Evolutionary conservation across 257 asterid species (phyloP), one percentile per base, ranked within the genome.

Genomic region (Solanum megistacrolobum): DNA sequence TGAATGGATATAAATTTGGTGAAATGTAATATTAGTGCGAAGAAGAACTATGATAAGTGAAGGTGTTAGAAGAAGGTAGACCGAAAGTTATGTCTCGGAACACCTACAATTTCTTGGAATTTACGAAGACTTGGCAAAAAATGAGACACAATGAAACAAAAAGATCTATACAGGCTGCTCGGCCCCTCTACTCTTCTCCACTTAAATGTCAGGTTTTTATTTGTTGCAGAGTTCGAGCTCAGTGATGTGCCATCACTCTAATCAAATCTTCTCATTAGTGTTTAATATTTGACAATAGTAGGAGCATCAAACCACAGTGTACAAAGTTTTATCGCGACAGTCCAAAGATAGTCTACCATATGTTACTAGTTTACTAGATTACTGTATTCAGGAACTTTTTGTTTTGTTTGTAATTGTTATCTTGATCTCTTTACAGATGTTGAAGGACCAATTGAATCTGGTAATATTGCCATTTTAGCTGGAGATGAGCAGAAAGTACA

Each of bases 401-500:
- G 41, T 48, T 82, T 48, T 18, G 29, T 29, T 81, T 48, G 85
- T 9, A 48, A 48, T 82, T 46, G 68, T 48, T 48, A 8, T 48
- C 85, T 52, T 27, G 20, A 62, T 82, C 20, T 82, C 43, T 35
- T 48, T 82, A 9, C 68, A 82, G 85, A 82, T 29, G 43, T 29
- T 29, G 69, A 39, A 89, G 93, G 88, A 65, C 83, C 86, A 29
- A 32, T 31, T 34, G 92, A 69, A 29, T 74, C 92, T 18, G 93
- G 90, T 73, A 72, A 88, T 74, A 85, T 62, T 86, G 85, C 87
- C 48, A 84, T 88, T 69, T 68, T 88, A 36, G 83, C 75, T 4
- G 84, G 83, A 41, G 91, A 90, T 55, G 90, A 89, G 87, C 86
- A 84, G 16, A 93, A 93, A 87, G 82, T 93, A 73, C 88, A 78